Conservation (phyloP, 2,329 filamentous ascomycete genomes). For the Rutstroemia sp. region DNA sequence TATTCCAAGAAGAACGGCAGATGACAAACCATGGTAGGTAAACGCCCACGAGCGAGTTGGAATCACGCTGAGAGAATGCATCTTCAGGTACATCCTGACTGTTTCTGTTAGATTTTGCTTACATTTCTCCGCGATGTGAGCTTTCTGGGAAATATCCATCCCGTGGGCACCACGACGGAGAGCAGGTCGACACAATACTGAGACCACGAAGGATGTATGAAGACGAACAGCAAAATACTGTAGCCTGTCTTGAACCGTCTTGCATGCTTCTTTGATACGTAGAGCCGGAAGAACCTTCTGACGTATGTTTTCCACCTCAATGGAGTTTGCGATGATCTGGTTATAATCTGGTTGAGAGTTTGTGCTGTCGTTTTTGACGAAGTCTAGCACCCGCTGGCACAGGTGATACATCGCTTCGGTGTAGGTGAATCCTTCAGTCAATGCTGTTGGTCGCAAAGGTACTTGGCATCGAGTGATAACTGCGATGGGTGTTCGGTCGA, state of each 20-base stretch:
- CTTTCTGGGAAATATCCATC: constrained; percentile 46
- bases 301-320: constrained; percentile 34
- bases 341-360: constrained; percentile 22
- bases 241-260: constrained; percentile 53
- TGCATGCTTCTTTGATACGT: constrained; percentile 54
- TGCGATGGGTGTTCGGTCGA: constrained; percentile 59
- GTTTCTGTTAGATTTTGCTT: constrained; percentile 57
- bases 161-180: constrained; percentile 44
- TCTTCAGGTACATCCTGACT: constrained; percentile 60
- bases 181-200: constrained; percentile 56
- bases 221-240: constrained; percentile 59
- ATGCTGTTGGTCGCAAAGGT: constrained; percentile 47
- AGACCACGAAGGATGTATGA: constrained; percentile 58
- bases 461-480: constrained; percentile 34
- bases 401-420: constrained; percentile 60
- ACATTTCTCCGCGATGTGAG: constrained; percentile 48
- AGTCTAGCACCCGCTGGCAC: constrained; percentile 49
- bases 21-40: constrained; percentile 60
- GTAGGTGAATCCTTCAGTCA: constrained; percentile 46
- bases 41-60: constrained; percentile 62
- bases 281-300: constrained; percentile 46
- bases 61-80: constrained; percentile 61
- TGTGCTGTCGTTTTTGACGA: constrained; percentile 24
- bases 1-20: constrained; percentile 56
- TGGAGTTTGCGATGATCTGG: constrained; percentile 51